phyloP scores from a whole-genome alignment of 495 filamentous ascomycete species.

The Hyaloscypha finlandica region DNA sequence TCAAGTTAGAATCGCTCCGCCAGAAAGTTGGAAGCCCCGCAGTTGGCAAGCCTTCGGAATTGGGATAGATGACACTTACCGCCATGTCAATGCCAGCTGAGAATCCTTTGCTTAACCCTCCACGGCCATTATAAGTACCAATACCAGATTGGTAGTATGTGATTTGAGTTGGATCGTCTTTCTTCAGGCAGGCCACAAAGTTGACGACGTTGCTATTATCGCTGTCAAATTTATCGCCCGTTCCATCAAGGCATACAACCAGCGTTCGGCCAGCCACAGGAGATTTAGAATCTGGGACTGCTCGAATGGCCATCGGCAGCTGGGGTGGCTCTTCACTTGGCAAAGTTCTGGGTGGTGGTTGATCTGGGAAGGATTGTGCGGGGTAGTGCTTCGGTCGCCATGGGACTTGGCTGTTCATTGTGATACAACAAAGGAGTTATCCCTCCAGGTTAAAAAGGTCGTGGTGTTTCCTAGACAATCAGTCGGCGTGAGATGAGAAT shows the following conservation, averaged over 20 bases:
- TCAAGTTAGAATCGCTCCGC: not conserved
- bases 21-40: not conserved
- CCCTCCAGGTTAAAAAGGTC: no score
- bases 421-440: no score
- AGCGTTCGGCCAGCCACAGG: slow-evolving; percentile 34
- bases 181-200: slow-evolving; percentile 43
- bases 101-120: slow-evolving; percentile 35
- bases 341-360: not conserved
- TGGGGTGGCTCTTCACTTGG: not conserved
- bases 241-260: slow-evolving; percentile 44
- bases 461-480: no score
- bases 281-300: slow-evolving; percentile 32
- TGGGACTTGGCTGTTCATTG: not conserved
- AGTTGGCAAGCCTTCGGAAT: no score
- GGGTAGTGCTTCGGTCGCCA: slow-evolving; percentile 17
- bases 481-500: no score
- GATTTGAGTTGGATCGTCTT: slow-evolving; percentile 38
- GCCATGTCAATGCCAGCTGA: slow-evolving; percentile 41
- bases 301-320: slow-evolving; percentile 35
- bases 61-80: slow-evolving; percentile 2
- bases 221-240: slow-evolving; percentile 42
- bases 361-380: slow-evolving; percentile 1
- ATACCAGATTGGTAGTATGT: slow-evolving; percentile 46
- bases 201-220: slow-evolving; percentile 47
- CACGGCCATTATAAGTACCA: slow-evolving; percentile 42